Conservation (phyloP, 2,329 filamentous ascomycete genomes). For the Epichloe baconii region DNA sequence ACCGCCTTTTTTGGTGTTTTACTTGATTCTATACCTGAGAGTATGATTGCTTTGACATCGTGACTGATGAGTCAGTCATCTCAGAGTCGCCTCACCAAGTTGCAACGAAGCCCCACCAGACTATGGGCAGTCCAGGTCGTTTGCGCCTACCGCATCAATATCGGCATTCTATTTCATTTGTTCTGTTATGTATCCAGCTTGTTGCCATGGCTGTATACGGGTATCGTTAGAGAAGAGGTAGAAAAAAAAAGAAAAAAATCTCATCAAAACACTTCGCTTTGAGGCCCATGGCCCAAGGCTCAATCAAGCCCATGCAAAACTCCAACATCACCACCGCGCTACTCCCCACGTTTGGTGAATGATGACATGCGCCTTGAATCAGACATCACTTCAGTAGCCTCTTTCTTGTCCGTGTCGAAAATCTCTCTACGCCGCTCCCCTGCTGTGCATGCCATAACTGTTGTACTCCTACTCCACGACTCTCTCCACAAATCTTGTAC, state of each 20-base stretch:
- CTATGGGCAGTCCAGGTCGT: too few relatives aligned
- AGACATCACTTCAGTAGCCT: constrained; percentile 36
- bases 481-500: constrained; percentile 50
- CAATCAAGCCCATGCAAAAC: background rate
- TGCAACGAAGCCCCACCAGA: too few relatives aligned
- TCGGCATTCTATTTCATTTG: background rate
- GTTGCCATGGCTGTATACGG: background rate
- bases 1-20: background rate
- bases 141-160: too few relatives aligned
- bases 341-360: too few relatives aligned
- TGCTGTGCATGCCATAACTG: constrained; percentile 49
- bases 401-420: constrained; percentile 38
- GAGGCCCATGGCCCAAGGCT: background rate
- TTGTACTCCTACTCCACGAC: constrained; percentile 47
- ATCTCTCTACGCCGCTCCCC: constrained; percentile 45
- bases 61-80: background rate
- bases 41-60: background rate
- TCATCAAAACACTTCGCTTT: background rate
- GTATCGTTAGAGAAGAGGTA: background rate
- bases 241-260: background rate
- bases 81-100: too few relatives aligned
- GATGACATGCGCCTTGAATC: background rate
- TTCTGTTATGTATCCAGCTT: background rate
- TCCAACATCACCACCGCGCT: background rate
- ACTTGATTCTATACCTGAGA: too few relatives aligned